Percentiles rank a stretch among this genome's conserved stretches.
phyloP scores from a whole-genome alignment of 345 rosid genomes.

The Geranium rotundifolium region DNA sequence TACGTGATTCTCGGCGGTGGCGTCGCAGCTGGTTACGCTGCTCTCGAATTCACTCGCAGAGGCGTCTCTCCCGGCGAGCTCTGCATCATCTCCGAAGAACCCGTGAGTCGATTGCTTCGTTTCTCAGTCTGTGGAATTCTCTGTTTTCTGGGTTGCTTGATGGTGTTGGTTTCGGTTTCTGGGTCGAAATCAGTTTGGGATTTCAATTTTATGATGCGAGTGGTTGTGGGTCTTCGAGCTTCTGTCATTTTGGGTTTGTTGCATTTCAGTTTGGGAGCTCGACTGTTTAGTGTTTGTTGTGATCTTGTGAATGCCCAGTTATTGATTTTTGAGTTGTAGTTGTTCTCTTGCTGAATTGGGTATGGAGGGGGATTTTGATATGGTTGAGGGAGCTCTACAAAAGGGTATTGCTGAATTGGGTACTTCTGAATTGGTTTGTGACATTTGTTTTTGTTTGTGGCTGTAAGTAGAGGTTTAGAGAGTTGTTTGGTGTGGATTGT shows the following conservation, averaged over 20 bases:
- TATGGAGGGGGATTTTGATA: neutral
- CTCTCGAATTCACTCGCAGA: constrained; percentile 74
- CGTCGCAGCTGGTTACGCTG: constrained; percentile 94
- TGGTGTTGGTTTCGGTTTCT: constrained; percentile 7
- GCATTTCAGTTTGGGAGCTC: neutral
- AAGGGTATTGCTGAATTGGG: neutral
- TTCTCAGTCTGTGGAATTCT: neutral
- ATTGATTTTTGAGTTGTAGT: neutral
- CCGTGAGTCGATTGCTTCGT: constrained; percentile 30
- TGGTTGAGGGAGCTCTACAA: neutral
- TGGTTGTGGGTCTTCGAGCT: neutral
- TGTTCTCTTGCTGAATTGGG: neutral
- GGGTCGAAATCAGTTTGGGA: neutral
- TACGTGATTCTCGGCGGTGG: constrained; percentile 96
- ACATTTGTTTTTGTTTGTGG: neutral
- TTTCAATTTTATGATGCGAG: neutral
- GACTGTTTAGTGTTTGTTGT: neutral
- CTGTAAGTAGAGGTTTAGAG: too few relatives aligned
- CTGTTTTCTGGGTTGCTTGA: neutral
- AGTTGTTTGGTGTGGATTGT: neutral
- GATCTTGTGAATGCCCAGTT: neutral
- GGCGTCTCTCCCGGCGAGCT: constrained; percentile 80
- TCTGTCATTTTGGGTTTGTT: neutral
- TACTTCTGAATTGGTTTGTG: neutral
- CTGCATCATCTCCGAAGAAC: constrained; percentile 87